Base-by-base conservation (phyloP, 176 grass and related monocot genomes). In the Olyra latifolia region DNA sequence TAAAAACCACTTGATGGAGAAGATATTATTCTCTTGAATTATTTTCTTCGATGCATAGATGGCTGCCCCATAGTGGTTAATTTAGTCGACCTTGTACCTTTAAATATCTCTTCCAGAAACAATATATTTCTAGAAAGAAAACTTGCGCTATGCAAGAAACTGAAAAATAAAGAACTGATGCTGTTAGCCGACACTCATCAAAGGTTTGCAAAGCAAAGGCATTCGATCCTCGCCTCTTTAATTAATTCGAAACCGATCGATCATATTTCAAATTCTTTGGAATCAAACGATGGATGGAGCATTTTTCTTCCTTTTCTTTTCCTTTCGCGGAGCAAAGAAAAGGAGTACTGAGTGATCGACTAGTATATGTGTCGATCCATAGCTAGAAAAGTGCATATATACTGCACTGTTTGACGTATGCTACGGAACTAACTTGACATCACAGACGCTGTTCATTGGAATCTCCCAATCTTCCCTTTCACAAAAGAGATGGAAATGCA, bases 141-240 rank as follows among this genome's bases (percentile, higher is more conserved):
- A 4, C n/a, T 22, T n/a, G 19, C 20, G 9, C 20, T 7, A n/a
- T 55, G 19, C 50, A 53, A 20, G 17, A 53, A 53, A 19, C 20
- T 20, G 49, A 7, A 78, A 35, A 47, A 9, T 12, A 11, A 77
- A 19, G 58, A 46, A 41, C 8, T 4, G 39, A 81, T 71, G 67
- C 79, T 61, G 40, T 14, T 32, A 59, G 66, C 79, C 41, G 54
- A 62, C 67, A 81, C 40, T 32, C 20, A 62, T 6, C 13, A 44
- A 48, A 71, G 79, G 79, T 29, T 61, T 71, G 17, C 25, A 81
- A 81, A 61, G 42, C 58, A 32, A 46, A 32, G 56, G 74, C 28
- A 62, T 72, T 82, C 42, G 79, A 82, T 72, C 66, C 79, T 39
- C 48, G 39, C 35, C 42, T 28, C 1, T 12, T 1, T 58, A 59